Percentiles rank a stretch among this genome's conserved stretches.
These are phyloP conservation scores for Sarcomyxa edulis DNA, from an alignment of 768 basidiomycete genomes.

Conservation along the genomic window DNA sequence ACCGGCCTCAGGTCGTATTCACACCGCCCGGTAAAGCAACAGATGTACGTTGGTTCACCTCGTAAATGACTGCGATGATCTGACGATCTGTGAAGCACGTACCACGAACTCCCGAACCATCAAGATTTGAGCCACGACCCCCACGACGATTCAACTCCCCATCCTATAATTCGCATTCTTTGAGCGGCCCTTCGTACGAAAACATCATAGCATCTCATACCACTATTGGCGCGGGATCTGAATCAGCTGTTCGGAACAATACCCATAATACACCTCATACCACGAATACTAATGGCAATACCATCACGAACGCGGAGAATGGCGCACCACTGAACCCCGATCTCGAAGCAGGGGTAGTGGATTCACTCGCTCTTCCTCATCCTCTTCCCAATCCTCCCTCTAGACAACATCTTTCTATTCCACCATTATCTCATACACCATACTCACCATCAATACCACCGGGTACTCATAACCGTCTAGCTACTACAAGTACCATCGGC, in stretches of 20 bases:
- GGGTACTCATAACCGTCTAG: neutral
- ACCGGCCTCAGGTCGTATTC: slow-evolving; percentile 44
- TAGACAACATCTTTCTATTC: no score
- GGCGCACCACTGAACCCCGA: no score
- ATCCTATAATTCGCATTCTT: neutral
- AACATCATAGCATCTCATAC: no score
- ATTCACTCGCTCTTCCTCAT: slow-evolving; percentile 9
- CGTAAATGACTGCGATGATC: neutral
- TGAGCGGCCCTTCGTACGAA: neutral
- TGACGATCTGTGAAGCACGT: slow-evolving; percentile 17
- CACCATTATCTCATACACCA: no score
- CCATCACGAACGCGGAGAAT: no score
- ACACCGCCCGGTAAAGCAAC: slow-evolving; percentile 67
- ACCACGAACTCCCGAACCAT: slow-evolving; percentile 14
- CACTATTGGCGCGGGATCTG: no score
- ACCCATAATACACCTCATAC: no score
- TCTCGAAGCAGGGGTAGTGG: slow-evolving; percentile 10
- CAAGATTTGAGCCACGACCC: neutral
- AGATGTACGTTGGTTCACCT: slow-evolving; percentile 41
- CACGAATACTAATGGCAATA: no score
- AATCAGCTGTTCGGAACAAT: no score
- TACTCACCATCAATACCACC: neutral
- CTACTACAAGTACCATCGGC: neutral
- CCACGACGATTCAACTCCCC: neutral
- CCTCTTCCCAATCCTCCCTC: no score